Conservation (phyloP, 192 early-diverging fungal genomes). For the Coemansia sp. region DNA sequence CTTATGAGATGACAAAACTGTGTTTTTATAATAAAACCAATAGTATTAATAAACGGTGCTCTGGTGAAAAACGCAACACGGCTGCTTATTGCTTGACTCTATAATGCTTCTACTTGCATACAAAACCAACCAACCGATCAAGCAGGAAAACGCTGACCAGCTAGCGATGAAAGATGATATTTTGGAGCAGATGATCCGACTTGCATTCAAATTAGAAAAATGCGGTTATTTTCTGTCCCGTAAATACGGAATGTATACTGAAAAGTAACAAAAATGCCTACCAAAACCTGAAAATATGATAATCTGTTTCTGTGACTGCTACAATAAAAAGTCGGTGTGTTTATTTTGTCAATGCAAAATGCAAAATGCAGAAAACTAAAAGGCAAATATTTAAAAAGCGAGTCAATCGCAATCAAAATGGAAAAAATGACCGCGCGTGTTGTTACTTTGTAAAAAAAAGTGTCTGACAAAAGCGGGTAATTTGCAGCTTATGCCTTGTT, state of each 20-base stretch:
- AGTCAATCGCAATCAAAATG: slow-evolving; percentile 3
- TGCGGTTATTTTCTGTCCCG: neutral
- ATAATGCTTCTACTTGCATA: too few species aligned
- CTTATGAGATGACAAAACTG: too few species aligned
- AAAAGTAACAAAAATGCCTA: too few species aligned
- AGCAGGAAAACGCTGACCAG: too few species aligned
- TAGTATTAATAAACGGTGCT: too few species aligned
- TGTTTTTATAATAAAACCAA: too few species aligned
- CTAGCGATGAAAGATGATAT: neutral
- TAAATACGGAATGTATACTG: neutral
- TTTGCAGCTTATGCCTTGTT: slow-evolving; percentile 36
- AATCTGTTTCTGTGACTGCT: neutral
- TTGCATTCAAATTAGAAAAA: neutral
- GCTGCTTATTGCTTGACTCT: too few species aligned
- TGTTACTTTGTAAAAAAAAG: neutral
- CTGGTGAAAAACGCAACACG: too few species aligned
- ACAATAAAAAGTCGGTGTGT: neutral
- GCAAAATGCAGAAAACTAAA: neutral
- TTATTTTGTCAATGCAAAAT: neutral
- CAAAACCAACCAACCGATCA: too few species aligned
- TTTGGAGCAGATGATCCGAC: neutral
- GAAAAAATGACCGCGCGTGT: neutral
- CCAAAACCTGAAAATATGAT: too few species aligned
- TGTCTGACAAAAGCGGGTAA: neutral
- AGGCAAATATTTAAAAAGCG: neutral